A percentile compares a stretch with the other conserved stretches of the same genome.
phyloP scores from a whole-genome alignment of 1,284 basidiomycete genomes.

The Vanrija sp. region DNA sequence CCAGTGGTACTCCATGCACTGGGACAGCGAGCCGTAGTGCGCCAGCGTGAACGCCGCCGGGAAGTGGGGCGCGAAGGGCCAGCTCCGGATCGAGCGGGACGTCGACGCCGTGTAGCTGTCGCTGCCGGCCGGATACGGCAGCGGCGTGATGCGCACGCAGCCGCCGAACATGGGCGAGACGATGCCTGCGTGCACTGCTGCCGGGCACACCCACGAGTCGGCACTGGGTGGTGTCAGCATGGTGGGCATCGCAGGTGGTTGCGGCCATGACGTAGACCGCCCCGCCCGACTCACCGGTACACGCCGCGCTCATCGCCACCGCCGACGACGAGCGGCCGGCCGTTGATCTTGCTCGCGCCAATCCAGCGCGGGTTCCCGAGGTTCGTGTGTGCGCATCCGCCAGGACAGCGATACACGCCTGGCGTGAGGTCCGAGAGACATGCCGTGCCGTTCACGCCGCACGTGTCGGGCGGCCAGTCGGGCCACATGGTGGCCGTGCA shows the following conservation, averaged over 20 bases:
- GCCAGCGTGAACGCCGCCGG: conserved; percentile 34
- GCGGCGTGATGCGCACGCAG: conserved; percentile 27
- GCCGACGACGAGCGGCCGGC: conserved; percentile 37
- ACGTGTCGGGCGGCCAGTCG: conserved; percentile 42
- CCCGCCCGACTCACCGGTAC: conserved; percentile 16
- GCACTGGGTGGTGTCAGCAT: conserved; percentile 7
- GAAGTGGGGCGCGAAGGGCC: conserved; percentile 26
- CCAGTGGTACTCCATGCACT: conserved; percentile 38
- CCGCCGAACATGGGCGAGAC: conserved; percentile 35
- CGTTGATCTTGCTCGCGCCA: conserved; percentile 29
- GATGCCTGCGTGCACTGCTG: conserved; percentile 33
- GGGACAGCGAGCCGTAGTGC: neutral
- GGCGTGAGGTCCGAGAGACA: conserved; percentile 24
- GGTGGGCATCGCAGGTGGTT: too few relatives aligned
- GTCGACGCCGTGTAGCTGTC: conserved; percentile 20
- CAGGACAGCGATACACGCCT: conserved; percentile 34
- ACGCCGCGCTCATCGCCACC: conserved; percentile 25
- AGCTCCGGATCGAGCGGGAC: conserved; percentile 22
- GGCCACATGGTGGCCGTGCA: conserved; percentile 35
- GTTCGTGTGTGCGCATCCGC: conserved; percentile 30
- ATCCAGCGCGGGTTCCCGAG: conserved; percentile 43
- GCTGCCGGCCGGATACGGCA: conserved; percentile 20
- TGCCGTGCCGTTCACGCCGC: conserved; percentile 31
- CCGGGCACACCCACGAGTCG: conserved; percentile 44
- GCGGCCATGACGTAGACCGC: too few relatives aligned